phyloP scores from a whole-genome alignment of 306 rosid species.

The Cucumis hystrix region DNA sequence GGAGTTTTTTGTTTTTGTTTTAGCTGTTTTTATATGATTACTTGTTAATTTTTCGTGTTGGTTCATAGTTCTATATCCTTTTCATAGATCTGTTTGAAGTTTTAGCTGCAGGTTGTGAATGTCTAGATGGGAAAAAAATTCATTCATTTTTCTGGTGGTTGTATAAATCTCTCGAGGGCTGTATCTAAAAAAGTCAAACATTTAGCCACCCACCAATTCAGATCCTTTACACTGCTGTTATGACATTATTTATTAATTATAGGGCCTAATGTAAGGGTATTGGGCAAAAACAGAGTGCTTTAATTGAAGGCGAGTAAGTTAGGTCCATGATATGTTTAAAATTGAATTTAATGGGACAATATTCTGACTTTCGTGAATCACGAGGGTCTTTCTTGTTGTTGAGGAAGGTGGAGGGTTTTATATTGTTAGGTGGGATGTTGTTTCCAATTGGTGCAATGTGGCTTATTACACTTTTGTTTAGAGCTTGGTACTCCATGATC shows the following conservation, averaged over 20 bases:
- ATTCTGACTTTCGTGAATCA: neutral
- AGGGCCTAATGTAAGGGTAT: neutral
- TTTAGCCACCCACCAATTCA: neutral
- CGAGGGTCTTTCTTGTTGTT: neutral
- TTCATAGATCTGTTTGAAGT: neutral
- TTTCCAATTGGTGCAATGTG: neutral
- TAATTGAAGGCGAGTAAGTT: neutral
- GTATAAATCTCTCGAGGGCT: neutral
- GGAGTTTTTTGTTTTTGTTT: neutral
- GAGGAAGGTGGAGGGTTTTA: neutral
- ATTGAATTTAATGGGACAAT: neutral
- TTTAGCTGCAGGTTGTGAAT: neutral
- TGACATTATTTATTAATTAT: neutral
- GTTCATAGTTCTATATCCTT: neutral
- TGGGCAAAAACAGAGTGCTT: neutral
- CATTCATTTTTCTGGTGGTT: neutral
- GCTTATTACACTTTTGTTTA: neutral
- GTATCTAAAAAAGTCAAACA: neutral
- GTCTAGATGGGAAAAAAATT: neutral
- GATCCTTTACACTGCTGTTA: neutral
- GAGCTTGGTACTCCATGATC: neutral
- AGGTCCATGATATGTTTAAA: neutral
- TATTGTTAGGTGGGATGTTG: neutral
- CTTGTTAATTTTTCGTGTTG: neutral
- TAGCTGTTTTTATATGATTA: neutral